Evolutionary conservation across 225 moss, liverwort and hornwort genomes (phyloP), one percentile per base, ranked within the genome.

Genomic region (Sphagnum tenellum): DNA sequence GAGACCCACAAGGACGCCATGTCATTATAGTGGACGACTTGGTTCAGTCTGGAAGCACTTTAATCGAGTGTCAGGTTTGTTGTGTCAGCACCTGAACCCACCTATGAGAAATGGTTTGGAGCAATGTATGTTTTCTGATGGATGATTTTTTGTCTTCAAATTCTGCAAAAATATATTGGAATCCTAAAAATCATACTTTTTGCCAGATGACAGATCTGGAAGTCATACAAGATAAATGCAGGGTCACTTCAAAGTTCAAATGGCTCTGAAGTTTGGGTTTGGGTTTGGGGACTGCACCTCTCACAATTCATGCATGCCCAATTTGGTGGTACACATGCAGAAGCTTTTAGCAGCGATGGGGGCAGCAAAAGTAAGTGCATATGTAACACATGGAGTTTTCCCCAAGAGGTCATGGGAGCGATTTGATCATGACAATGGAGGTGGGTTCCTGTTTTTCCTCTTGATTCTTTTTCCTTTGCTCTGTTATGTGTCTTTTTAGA

Each of bases 1-100:
- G 96, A 13, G 96, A 98, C 56, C 90, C 93, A 11, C 49, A 62
- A 54, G 93, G 90, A 64, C 84, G 92, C 51, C 93, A 98, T 80
- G 79, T 93, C 52, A 92, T 93, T 3, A 98, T 98, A 69, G 96
- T 98, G n/a, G 96, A 98, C 67, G 96, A 98, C 72, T 87, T 98
- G 82, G 96, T 98, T 71, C 96, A 98, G 64, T 98, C 96, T 60
- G 96, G 96, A 67, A 79, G 92, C 73, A 98, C 96, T 64, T 74
- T 93, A 66, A 93, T 98, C 6, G 96, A 98, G 72, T 93, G 96
- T 71, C 93, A 94, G 91, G 94, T 94, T 8, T 44, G 67, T 29
- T 29, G 0, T 29, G 29, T 29, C 29, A 29, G 29, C 29, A 29
- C 29, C 29, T 29, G 29, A 29, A 29, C 29, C 29, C 29, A 29